A percentile compares a stretch with the other conserved stretches of the same genome.
Evolutionary conservation across 2,329 filamentous ascomycete genomes (phyloP).

Genomic region (Hirsutella thompsonii): DNA sequence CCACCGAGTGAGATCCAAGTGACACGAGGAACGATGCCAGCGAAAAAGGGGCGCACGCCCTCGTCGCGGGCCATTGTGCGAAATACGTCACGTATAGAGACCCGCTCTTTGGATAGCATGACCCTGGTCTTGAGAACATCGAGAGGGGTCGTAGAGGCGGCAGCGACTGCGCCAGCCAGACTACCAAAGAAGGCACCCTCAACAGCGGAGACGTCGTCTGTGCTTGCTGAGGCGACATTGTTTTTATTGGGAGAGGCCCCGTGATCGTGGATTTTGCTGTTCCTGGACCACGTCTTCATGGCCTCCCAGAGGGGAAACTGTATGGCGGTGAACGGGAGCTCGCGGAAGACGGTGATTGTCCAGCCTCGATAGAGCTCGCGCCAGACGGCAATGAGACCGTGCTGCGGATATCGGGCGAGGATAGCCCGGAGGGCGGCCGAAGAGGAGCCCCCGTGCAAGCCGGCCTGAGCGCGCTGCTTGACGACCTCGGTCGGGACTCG

Average conservation of each 20-base stretch:
- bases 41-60: conserved; percentile 58
- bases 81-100: conserved; percentile 46
- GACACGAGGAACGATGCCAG: conserved; percentile 67
- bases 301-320: conserved; percentile 97
- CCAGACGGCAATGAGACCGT: conserved; percentile 49
- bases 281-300: conserved; percentile 58
- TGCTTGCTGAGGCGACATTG: background rate
- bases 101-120: conserved; percentile 70
- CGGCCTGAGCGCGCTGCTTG: conserved; percentile 91
- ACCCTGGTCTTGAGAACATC: conserved; percentile 95
- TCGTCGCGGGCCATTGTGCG: conserved; percentile 49
- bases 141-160: conserved; percentile 78
- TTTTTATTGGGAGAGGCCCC: conserved; percentile 8
- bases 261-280: conserved; percentile 14
- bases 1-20: conserved; percentile 94
- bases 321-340: conserved; percentile 94
- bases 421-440: conserved; percentile 59
- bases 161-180: conserved; percentile 71
- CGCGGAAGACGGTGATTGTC: conserved; percentile 82
- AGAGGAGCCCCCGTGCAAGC: conserved; percentile 61
- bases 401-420: conserved; percentile 30
- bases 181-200: conserved; percentile 83
- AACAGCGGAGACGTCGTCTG: conserved; percentile 43
- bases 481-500: conserved; percentile 92
- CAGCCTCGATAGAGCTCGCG: conserved; percentile 84